Base-by-base conservation (phyloP, 371 early-diverging fungal genomes). In the Mortierella sp. region DNA sequence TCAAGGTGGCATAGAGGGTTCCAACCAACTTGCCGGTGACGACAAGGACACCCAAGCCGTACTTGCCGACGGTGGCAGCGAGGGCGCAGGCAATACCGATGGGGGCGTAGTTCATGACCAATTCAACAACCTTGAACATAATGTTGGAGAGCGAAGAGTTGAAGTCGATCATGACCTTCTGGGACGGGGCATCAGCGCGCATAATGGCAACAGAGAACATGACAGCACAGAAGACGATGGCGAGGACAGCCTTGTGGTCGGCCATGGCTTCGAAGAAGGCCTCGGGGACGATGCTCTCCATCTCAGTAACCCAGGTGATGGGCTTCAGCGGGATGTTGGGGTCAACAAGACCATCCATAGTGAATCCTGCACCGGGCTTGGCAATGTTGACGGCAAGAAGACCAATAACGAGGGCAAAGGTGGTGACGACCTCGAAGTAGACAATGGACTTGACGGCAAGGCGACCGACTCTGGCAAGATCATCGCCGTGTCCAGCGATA, bases 401-500 rank as follows among this genome's bases (percentile, higher is more conserved):
- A 77, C 96, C 96, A 31, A 95, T 81, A 73, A 92, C 89, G 42
- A 96, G 84, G 5, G 95, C 96, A 72, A 95, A 83, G 2, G 94
- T 94, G 3, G 94, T 93, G 50, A 93, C 91, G 0, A 94, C 83
- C 82, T 93, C 93, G 82, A 95, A 95, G 77, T 95, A 95, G 72
- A 93, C 84, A 50, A 94, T 89, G 3, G 92, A 88, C 86, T 94
- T 94, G 81, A 94, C 68, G n/a, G 94, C 94, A 45, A 94, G 80
- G n/a, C 91, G 90, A 54, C 94, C 95, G 44, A 95, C 91, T 52
- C 90, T 86, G 13, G 80, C 86, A 50, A 95, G 87, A 85, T 95
- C 94, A 76, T 94, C 94, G n/a, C 93, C 92, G 76, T 96, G 96
- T 21, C 95, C 94, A 45, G 92, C 92, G 83, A 96, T 95, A 73